Evolutionary conservation across 2,329 filamentous ascomycete genomes (phyloP).

Genomic region (Ceratocystis diversiconidia): DNA sequence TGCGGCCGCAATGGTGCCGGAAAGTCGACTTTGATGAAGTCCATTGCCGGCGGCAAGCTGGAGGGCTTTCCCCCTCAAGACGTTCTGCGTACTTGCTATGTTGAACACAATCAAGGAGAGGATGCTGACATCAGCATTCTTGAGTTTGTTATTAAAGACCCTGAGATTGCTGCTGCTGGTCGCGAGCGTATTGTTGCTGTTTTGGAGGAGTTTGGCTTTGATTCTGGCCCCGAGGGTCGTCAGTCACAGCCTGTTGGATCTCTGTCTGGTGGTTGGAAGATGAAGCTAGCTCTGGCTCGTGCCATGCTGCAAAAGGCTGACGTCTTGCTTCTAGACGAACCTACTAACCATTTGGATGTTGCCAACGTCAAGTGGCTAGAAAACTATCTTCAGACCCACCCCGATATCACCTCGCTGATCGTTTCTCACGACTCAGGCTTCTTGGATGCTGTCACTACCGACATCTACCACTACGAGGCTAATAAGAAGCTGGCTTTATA

Average conservation of each 20-base stretch:
- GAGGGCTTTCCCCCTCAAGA: constrained; percentile 93
- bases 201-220: constrained; percentile 86
- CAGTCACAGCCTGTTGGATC: constrained; percentile 87
- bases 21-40: constrained; percentile 98
- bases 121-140: constrained; percentile 93
- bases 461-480: constrained; percentile 96
- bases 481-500: constrained; percentile 86
- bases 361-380: constrained; percentile 92
- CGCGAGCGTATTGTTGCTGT: constrained; percentile 70
- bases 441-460: constrained; percentile 91
- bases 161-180: constrained; percentile 66
- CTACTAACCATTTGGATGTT: constrained; percentile 96
- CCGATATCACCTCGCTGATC: constrained; percentile 92
- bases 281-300: constrained; percentile 92
- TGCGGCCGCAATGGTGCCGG: constrained; percentile 94
- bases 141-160: constrained; percentile 82
- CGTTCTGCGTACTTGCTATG: constrained; percentile 87
- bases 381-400: constrained; percentile 88
- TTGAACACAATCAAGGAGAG: constrained; percentile 98
- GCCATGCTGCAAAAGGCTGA: constrained; percentile 97
- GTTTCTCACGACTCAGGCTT: constrained; percentile 98
- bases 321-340: constrained; percentile 90
- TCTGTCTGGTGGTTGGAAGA: constrained; percentile 97
- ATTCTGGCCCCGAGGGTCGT: constrained; percentile 70
- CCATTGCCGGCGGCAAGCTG: constrained; percentile 87